A percentile compares a stretch with the other conserved stretches of the same genome.
Evolutionary conservation across 176 grass and related monocot species (phyloP).

Genomic region (Cenchrus fungigraminus): DNA sequence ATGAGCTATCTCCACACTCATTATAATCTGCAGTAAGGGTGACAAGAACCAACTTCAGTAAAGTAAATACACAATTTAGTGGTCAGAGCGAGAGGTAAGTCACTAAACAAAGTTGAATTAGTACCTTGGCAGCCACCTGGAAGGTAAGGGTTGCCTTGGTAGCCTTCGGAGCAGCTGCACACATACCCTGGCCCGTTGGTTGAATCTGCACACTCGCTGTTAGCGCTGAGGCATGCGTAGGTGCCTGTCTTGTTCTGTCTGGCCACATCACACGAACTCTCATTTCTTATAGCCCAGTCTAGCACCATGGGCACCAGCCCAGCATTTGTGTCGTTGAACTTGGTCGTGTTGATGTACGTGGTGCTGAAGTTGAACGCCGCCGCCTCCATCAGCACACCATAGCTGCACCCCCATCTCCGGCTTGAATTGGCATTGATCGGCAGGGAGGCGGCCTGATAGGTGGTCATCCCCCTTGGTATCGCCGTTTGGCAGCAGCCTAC

Average conservation of each 20-base stretch:
- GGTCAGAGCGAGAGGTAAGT: neutral
- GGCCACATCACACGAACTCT: neutral
- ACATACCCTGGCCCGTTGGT: constrained; percentile 1
- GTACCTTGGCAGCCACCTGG: neutral
- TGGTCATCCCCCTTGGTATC: constrained; percentile 16
- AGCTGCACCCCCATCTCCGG: constrained; percentile 5
- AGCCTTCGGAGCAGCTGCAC: neutral
- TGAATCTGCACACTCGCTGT: neutral
- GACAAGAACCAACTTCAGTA: neutral
- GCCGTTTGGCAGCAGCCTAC: constrained; percentile 43
- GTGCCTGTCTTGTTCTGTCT: neutral
- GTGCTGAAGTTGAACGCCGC: constrained; percentile 11
- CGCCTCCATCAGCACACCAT: constrained; percentile 1
- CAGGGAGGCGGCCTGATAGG: neutral
- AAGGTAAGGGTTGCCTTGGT: constrained; percentile 15
- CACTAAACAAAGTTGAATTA: neutral
- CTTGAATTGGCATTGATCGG: constrained; percentile 1
- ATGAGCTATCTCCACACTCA: neutral
- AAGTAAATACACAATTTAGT: no score
- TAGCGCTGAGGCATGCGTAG: neutral
- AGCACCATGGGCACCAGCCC: constrained; percentile 16
- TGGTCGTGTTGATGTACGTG: neutral
- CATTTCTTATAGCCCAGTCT: constrained; percentile 38
- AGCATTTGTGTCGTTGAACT: neutral
- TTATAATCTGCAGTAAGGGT: neutral